These are phyloP conservation scores for Trichoderma erinaceum DNA, from an alignment of 495 filamentous ascomycete species.

Conservation along the genomic window DNA sequence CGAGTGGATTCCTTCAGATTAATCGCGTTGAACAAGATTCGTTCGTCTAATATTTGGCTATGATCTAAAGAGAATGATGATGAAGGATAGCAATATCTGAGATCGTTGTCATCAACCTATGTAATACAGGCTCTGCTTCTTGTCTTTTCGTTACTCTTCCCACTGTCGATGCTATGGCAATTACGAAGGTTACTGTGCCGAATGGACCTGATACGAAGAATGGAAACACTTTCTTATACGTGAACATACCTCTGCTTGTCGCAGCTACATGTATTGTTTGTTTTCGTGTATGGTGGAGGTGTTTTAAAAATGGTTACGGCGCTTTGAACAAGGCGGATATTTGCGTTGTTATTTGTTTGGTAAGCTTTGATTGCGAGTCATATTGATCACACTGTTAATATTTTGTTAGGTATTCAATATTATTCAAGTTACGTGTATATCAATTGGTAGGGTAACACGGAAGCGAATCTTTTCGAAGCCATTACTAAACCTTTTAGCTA, in stretches of 20 bases:
- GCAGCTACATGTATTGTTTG: neutral
- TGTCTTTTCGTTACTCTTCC: neutral
- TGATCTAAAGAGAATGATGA: neutral
- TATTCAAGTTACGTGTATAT: neutral
- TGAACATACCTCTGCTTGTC: neutral
- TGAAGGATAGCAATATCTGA: neutral
- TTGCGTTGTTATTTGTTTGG: neutral
- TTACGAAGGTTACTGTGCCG: neutral
- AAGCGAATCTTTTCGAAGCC: neutral
- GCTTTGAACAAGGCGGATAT: neutral
- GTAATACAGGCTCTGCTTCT: neutral
- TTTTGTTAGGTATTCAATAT: neutral
- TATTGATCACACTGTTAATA: neutral
- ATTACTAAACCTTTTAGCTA: neutral
- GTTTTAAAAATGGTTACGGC: neutral
- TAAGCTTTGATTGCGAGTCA: neutral
- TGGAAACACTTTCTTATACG: neutral
- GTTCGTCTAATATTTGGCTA: neutral
- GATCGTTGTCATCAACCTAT: neutral
- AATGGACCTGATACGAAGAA: neutral
- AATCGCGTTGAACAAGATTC: neutral
- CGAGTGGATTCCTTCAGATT: neutral
- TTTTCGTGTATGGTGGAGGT: conserved; percentile 7
- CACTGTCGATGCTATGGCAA: neutral
- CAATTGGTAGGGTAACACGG: neutral